phyloP scores from a whole-genome alignment of 148 eudicot species.

The Chenopodium berlandieri region DNA sequence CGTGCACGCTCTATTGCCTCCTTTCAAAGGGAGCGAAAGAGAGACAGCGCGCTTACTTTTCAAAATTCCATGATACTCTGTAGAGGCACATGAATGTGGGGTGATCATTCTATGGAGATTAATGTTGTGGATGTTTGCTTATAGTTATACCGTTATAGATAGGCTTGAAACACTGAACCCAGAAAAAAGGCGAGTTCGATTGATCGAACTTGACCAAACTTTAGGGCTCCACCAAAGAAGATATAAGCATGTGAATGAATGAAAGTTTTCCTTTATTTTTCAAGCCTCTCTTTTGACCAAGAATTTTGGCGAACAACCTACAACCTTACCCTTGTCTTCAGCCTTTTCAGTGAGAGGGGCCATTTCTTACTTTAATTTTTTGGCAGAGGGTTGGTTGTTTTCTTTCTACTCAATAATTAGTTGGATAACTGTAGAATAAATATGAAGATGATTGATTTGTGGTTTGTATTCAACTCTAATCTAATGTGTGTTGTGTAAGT shows the following conservation, averaged over 20 bases:
- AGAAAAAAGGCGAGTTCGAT: not conserved
- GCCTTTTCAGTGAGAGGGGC: not conserved
- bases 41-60: not conserved
- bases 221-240: conserved; percentile 20
- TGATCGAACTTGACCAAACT: conserved; percentile 11
- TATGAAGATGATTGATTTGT: not conserved
- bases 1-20: not conserved
- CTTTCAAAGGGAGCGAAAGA: not conserved
- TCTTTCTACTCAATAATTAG: not conserved
- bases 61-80: not conserved
- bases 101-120: not conserved
- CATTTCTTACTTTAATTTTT: not conserved
- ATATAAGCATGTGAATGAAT: not conserved
- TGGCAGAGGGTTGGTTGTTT: not conserved
- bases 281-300: conserved; percentile 7
- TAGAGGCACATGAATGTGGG: not conserved
- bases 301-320: not conserved
- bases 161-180: not conserved
- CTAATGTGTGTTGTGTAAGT: not conserved
- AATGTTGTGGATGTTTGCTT: not conserved
- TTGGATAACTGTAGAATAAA: not conserved
- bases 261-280: not conserved
- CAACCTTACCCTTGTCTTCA: not conserved
- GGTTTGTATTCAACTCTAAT: not conserved
- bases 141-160: not conserved